A percentile compares a stretch with the other conserved stretches of the same genome.
phyloP scores from a whole-genome alignment of 164 flowering plant genomes.

The Buxus sempervirens region DNA sequence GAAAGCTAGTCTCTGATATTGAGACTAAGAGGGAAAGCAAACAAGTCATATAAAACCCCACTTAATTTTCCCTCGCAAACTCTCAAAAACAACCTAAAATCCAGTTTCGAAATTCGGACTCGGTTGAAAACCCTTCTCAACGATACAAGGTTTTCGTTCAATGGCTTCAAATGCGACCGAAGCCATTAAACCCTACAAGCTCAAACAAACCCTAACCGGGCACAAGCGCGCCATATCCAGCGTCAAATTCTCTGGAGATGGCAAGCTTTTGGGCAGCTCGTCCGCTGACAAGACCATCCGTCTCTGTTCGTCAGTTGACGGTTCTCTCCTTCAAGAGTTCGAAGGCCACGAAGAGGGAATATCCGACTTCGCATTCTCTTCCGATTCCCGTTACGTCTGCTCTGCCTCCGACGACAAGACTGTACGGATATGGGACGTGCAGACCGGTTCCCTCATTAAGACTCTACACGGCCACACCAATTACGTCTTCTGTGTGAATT shows the following conservation, averaged over 20 bases:
- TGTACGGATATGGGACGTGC: constrained; percentile 72
- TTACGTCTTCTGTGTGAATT: constrained; percentile 85
- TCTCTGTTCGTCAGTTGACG: constrained; percentile 38
- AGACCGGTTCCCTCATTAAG: constrained; percentile 51
- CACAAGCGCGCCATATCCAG: constrained; percentile 78
- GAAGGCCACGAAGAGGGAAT: constrained; percentile 74
- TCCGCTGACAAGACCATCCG: constrained; percentile 88
- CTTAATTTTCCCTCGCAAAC: no score
- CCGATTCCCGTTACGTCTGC: constrained; percentile 69
- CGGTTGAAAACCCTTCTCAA: background rate
- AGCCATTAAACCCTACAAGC: constrained; percentile 47
- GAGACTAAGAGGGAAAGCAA: no score
- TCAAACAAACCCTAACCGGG: constrained; percentile 63
- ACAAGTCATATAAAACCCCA: no score
- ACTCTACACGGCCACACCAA: constrained; percentile 88
- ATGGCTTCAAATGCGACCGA: background rate
- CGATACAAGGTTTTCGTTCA: background rate
- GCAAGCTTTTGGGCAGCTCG: constrained; percentile 67
- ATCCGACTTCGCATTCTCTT: constrained; percentile 88
- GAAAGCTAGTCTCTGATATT: no score
- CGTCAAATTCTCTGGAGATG: constrained; percentile 90
- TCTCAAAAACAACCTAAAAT: background rate
- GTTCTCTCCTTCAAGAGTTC: constrained; percentile 41
- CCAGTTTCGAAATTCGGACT: background rate
- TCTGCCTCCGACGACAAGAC: constrained; percentile 94